Evolutionary conservation across 2,329 filamentous ascomycete species (phyloP).

Genomic region (Basipetospora sp.): DNA sequence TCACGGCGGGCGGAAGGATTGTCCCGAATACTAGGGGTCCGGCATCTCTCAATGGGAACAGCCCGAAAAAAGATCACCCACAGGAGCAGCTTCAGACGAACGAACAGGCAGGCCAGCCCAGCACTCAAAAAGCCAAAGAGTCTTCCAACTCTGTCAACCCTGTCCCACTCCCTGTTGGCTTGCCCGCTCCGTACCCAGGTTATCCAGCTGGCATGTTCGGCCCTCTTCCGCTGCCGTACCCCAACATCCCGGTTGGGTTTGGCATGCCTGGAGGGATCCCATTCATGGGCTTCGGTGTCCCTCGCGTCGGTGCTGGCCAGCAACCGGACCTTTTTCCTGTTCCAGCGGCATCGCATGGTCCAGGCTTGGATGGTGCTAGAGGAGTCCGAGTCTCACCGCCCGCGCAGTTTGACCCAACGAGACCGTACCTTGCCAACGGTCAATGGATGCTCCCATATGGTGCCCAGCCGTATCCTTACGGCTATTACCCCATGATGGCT

Average conservation of each 20-base stretch:
- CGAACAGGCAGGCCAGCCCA: too few relatives aligned
- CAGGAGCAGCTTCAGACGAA: too few relatives aligned
- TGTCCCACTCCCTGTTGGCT: constrained; percentile 2
- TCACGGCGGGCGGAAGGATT: constrained; percentile 52
- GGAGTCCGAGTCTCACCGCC: constrained; percentile 22
- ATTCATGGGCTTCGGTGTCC: constrained; percentile 9
- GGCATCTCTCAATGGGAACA: constrained; percentile 29
- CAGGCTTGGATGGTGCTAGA: constrained; percentile 5
- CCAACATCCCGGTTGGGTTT: constrained; percentile 5
- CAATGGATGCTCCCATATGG: constrained; percentile 26
- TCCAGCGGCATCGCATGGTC: background rate
- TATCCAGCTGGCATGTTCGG: constrained; percentile 3
- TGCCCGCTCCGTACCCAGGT: constrained; percentile 1
- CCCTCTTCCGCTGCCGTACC: constrained; percentile 1
- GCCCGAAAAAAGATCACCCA: too few relatives aligned
- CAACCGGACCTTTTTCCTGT: background rate
- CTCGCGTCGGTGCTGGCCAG: background rate
- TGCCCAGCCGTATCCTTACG: constrained; percentile 12
- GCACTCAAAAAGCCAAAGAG: constrained; percentile 3
- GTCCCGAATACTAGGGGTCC: constrained; percentile 49
- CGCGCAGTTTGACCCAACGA: constrained; percentile 30
- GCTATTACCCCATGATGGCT: constrained; percentile 14
- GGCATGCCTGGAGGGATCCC: constrained; percentile 11
- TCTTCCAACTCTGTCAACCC: background rate
- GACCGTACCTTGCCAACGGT: constrained; percentile 30